Conservation (phyloP, 345 rosid genomes). For the Eucalyptus cloeziana region DNA sequence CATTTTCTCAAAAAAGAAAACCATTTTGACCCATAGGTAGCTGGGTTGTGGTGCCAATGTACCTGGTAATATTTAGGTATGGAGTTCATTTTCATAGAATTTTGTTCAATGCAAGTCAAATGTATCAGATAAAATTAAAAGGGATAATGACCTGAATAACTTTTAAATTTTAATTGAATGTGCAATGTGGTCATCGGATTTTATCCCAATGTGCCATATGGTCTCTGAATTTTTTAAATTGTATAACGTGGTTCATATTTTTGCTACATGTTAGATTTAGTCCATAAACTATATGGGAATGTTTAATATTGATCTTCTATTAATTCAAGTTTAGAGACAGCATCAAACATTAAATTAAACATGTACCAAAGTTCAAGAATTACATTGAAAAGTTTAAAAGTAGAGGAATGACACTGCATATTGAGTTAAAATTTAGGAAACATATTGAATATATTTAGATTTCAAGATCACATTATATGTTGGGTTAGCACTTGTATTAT, state of each 20-base stretch:
- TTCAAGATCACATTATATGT: too few species aligned
- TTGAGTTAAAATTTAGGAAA: too few species aligned
- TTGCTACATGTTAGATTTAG: accelerated
- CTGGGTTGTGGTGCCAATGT: not conserved
- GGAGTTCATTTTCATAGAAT: not conserved
- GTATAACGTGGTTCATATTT: too few species aligned
- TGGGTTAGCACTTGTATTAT: not conserved
- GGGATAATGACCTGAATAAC: not conserved
- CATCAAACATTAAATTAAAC: too few species aligned
- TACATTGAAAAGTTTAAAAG: accelerated
- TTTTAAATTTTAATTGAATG: too few species aligned
- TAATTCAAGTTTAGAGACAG: not conserved
- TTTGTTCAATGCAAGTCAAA: not conserved
- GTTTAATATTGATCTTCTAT: too few species aligned
- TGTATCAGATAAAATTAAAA: not conserved
- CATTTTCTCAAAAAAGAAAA: not conserved
- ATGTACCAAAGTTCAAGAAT: accelerated
- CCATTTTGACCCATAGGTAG: not conserved
- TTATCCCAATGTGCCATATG: not conserved
- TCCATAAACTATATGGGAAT: accelerated
- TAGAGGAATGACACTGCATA: accelerated
- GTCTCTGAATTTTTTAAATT: too few species aligned
- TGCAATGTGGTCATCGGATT: accelerated
- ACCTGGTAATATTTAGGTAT: not conserved
- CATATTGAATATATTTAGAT: too few species aligned